Base-by-base conservation (phyloP, 164 flowering plant genomes). In the Litsea cubeba region DNA sequence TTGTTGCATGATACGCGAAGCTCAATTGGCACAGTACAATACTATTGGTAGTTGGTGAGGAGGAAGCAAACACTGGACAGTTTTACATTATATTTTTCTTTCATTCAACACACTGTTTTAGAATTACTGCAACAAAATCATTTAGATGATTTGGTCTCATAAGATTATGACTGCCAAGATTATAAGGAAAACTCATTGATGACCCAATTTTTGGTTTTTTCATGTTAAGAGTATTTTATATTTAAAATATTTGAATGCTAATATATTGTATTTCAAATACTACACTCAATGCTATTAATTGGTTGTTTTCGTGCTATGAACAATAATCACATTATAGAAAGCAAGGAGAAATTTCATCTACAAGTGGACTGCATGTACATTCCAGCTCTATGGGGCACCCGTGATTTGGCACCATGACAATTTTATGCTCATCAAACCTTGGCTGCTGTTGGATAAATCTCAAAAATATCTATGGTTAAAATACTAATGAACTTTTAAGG, bases 21-120 rank as follows among this genome's bases (percentile, higher is more conserved):
- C 99, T 79, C 99, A 96, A 76, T 74, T 94, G 75, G 94, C 97
- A 2, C 99, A 96, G 71, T 96, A 89, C 87, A 96, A 96, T 94
- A 86, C 71, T 94, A 65, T 77, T 96, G 83, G 99, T 96, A 50
- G 98, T 96, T 62, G 97, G 99, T 6, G 99, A 94, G 81, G 87
- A 84, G 69, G 99, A 96, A 81, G 91, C 89, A 18, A 83, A 78
- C 72, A 85, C 84, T 7, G 87, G 90, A 81, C 86, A 87, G 99
- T 93, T 78, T 60, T 65, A 28, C 14, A 28, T 3, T 75, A 20
- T 28, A 50, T 54, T 62, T 60, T 17, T 35, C 68, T 40, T 46
- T 65, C 18, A 54, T 49, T 14, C 20, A 28, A 11, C 8, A 17
- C 73, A 20, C 23, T 71, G 12, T 12, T 70, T 71, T 2, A 85